phyloP scores from a whole-genome alignment of 768 basidiomycete species.

The Ramaria sp. region DNA sequence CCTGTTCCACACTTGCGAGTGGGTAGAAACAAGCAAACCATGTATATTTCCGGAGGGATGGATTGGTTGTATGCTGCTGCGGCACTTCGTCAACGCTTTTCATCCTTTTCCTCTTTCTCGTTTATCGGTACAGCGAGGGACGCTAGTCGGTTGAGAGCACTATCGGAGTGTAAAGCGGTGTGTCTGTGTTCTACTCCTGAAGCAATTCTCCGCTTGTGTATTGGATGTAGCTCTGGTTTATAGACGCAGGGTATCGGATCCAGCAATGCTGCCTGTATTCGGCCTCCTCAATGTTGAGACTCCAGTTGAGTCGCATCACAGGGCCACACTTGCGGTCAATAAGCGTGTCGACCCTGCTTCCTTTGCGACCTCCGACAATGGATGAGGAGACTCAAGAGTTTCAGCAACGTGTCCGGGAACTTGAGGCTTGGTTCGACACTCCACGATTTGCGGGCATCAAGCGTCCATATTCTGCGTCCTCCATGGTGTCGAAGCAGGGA shows the following conservation, averaged over 20 bases:
- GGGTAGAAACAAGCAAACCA: too few species aligned
- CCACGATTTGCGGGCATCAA: constrained; percentile 65
- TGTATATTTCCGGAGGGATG: too few species aligned
- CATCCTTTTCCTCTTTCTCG: too few species aligned
- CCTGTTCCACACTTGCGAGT: too few species aligned
- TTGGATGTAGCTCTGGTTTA: too few species aligned
- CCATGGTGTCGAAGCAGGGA: constrained; percentile 84
- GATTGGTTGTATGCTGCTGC: too few species aligned
- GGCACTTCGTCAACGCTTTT: too few species aligned
- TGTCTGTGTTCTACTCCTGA: too few species aligned
- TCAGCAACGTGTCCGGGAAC: constrained; percentile 45
- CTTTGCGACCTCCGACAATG: constrained; percentile 48
- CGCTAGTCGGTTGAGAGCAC: too few species aligned
- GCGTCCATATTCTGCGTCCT: constrained; percentile 69
- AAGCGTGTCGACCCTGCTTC: constrained; percentile 19
- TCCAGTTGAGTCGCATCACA: background rate
- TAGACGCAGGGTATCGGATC: background rate
- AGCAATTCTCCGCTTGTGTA: too few species aligned
- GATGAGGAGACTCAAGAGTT: constrained; percentile 50
- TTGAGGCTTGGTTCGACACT: constrained; percentile 62
- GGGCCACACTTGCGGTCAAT: background rate
- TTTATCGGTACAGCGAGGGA: too few species aligned
- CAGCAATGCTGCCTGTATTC: background rate
- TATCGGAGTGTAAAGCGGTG: too few species aligned
- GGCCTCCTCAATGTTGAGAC: background rate